Evolutionary conservation across 495 filamentous ascomycete genomes (phyloP), one percentile per base, ranked within the genome.

Genomic region (Daldinia concentrica): DNA sequence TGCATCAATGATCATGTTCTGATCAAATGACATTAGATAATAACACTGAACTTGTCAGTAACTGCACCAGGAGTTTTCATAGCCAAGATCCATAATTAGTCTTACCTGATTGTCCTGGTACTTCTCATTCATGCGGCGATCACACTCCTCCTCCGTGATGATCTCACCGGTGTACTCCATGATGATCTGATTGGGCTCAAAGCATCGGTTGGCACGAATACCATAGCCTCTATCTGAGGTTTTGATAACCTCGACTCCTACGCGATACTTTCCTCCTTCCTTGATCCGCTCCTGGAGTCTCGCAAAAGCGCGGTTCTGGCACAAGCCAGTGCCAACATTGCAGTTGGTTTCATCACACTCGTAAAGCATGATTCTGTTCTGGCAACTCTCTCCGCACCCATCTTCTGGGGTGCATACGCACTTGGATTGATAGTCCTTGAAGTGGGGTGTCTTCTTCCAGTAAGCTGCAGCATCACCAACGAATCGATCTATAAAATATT

Each of bases 101-200:
- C 89, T 77, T 77, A 97, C 94, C 80, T 95, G 89, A 64, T 96
- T 94, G 74, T 97, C 88, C 77, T 94, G 94, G 81, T 99, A 99
- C 39, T 90, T 86, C 62, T 93, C 89, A 62, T 91, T 91, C 95
- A 98, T 97, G 39, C 95, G 89, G 58, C 90, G 88, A 72, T 99
- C 94, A 74, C 93, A 95, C 78, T 98, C 96, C 37, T 90, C 89
- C 72, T 95, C 92, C 0, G 93, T 97, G 75, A 99, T 95, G 63
- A 99, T 97, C 81, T 99, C 95, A 39, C 95, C 95, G 7, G 93
- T 93, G 76, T 99, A 99, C 76, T 99, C 95, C 79, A 98, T 93
- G 74, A 99, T 97, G 78, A 99, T 96, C 82, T 98, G 94, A 74
- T 94, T 89, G 0, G 94, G 86, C 41, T 91, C 87, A 74, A 97